Evolutionary conservation across 257 asterid genomes (phyloP), one percentile per base, ranked within the genome.

Genomic region (Catharanthus roseus): DNA sequence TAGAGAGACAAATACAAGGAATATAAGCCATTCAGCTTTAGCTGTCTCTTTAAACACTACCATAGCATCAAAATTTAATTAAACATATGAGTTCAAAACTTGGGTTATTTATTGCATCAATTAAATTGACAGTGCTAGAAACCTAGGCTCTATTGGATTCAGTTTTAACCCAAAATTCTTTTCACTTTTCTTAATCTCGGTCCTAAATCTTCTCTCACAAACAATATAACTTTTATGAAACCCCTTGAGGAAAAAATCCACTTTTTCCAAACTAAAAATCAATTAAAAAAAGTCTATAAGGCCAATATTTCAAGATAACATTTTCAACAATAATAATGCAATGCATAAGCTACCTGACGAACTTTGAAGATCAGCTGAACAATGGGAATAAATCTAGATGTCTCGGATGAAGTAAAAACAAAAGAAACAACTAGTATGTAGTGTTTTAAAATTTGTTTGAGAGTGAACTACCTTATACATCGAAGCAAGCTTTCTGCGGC

Each of bases 401-500:
- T 11, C n/a, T 49, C 58, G 21, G n/a, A n/a, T 45, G 11, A 4
- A 66, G 47, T 71, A 36, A 64, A 42, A 50, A 50, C 23, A 11
- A 10, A 49, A 6, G 44, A 58, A 57, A 26, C 13, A 57, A 60
- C 49, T 18, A 69, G 53, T 54, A 67, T 38, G 29, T 39, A 29
- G 72, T 15, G 39, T n/a, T 41, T 8, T 4, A 23, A 55, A 31
- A 31, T 39, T 34, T 18, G 28, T 34, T 39, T 65, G 42, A 56
- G 26, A 56, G 42, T 31, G 56, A 31, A 73, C 62, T 88, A 93
- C 99, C 97, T 91, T 79, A 93, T 79, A 79, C 99, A 93, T 67
- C 86, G 88, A 77, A 93, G 97, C 69, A 93, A 84, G 74, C 85
- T 86, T 82, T 93, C 99, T 0, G 96, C 88, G 51, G 88, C 79